These are phyloP conservation scores for Nemania sp. DNA, from an alignment of 2,329 filamentous ascomycete genomes.

Conservation along the genomic window DNA sequence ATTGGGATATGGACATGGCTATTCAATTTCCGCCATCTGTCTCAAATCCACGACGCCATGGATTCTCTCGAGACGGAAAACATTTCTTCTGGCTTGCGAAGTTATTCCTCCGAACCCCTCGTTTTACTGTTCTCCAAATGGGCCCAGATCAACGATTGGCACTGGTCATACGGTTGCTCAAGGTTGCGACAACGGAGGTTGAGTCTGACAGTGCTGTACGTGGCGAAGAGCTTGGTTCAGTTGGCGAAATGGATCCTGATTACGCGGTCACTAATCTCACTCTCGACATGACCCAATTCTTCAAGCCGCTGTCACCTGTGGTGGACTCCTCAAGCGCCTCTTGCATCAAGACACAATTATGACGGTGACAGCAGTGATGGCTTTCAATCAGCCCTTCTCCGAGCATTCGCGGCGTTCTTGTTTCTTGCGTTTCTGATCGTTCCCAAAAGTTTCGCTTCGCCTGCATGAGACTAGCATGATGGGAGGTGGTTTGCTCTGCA, in stretches of 20 bases:
- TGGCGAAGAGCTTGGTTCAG: constrained; percentile 69
- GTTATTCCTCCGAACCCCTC: constrained; percentile 63
- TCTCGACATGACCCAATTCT: constrained; percentile 72
- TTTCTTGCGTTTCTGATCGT: constrained; percentile 35
- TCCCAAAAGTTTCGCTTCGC: constrained; percentile 39
- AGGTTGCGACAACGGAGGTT: constrained; percentile 63
- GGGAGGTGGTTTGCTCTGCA: constrained; percentile 42
- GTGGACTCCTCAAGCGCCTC: constrained; percentile 48
- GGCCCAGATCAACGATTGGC: constrained; percentile 62
- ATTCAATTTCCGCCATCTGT: constrained; percentile 65
- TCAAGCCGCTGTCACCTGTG: constrained; percentile 60
- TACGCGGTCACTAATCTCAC: constrained; percentile 67
- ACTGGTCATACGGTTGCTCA: constrained; percentile 63
- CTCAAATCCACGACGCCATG: constrained; percentile 61
- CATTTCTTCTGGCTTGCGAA: constrained; percentile 75
- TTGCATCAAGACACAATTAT: constrained; percentile 48
- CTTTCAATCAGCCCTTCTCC: constrained; percentile 24
- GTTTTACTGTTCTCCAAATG: constrained; percentile 55
- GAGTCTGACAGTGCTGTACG: constrained; percentile 64
- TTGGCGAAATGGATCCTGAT: constrained; percentile 68
- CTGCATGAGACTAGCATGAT: constrained; percentile 41
- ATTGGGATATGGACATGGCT: constrained; percentile 71
- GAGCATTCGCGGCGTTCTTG: constrained; percentile 39
- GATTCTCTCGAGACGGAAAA: constrained; percentile 71
- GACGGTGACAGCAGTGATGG: constrained; percentile 18